phyloP scores from a whole-genome alignment of 2,329 filamentous ascomycete genomes.

The Xenosphaeropsis pyriputrescens region DNA sequence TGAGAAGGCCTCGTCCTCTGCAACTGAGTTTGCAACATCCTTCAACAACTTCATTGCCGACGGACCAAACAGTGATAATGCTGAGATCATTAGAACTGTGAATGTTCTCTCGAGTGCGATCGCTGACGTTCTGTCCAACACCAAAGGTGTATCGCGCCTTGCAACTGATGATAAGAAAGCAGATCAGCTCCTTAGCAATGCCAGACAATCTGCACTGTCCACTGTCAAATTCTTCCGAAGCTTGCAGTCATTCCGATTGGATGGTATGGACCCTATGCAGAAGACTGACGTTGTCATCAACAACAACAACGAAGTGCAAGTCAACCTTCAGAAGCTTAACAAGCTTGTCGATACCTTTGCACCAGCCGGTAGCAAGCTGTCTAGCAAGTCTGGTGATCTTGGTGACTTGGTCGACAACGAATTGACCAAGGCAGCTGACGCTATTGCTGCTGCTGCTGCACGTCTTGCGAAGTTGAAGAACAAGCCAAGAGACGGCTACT shows the following conservation, averaged over 20 bases:
- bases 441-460: slow-evolving; percentile 82
- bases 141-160: slow-evolving; percentile 85
- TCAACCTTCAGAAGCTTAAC: slow-evolving; percentile 84
- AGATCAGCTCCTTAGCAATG: slow-evolving; percentile 70
- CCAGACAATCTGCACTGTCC: slow-evolving; percentile 70
- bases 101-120: slow-evolving; percentile 82
- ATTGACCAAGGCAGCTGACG: slow-evolving; percentile 83
- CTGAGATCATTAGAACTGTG: slow-evolving; percentile 85
- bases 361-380: slow-evolving; percentile 72
- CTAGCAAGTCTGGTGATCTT: slow-evolving; percentile 66
- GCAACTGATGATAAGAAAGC: slow-evolving; percentile 92
- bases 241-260: slow-evolving; percentile 84
- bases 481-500: slow-evolving; percentile 91
- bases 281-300: slow-evolving; percentile 97
- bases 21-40: slow-evolving; percentile 92
- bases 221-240: slow-evolving; percentile 92
- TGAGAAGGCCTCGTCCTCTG: slow-evolving; percentile 86
- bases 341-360: slow-evolving; percentile 88
- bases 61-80: slow-evolving; percentile 77
- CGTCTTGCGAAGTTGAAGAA: slow-evolving; percentile 85
- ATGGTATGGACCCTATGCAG: slow-evolving; percentile 77
- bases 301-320: slow-evolving; percentile 90
- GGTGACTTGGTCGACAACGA: slow-evolving; percentile 89
- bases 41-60: slow-evolving; percentile 99
- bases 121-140: slow-evolving; percentile 88